Evolutionary conservation across 352 stramenopile species (phyloP).

Genomic region (Globisporangium middletonii): DNA sequence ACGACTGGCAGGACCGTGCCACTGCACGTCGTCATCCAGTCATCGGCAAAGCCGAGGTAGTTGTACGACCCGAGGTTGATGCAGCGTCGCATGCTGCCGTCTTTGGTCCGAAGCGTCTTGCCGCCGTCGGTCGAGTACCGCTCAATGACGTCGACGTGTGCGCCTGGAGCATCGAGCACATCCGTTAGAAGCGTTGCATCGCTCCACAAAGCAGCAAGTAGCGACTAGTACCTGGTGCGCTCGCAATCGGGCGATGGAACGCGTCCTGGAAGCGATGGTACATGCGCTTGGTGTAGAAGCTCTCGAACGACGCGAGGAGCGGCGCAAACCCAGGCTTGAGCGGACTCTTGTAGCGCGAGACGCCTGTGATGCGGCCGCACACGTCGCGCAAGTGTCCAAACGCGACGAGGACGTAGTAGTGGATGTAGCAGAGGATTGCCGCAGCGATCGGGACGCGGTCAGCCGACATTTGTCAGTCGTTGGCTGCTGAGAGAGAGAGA

Average conservation of each 20-base stretch:
- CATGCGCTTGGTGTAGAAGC: constrained; percentile 91
- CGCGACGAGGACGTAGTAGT: constrained; percentile 29
- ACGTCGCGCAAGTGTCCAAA: constrained; percentile 34
- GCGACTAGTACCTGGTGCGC: constrained; percentile 18
- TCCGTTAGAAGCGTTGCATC: not conserved
- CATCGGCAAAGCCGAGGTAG: constrained; percentile 96
- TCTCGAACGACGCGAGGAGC: constrained; percentile 90
- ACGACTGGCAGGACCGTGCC: constrained; percentile 64
- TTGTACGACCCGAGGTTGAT: constrained; percentile 96
- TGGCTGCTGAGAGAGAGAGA: not conserved
- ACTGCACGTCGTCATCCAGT: constrained; percentile 90
- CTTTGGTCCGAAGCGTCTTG: constrained; percentile 25
- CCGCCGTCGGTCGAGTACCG: constrained; percentile 38
- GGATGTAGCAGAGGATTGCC: constrained; percentile 35
- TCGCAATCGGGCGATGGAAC: constrained; percentile 31
- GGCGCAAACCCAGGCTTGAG: constrained; percentile 51
- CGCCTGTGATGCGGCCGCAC: constrained; percentile 20
- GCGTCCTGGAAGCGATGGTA: constrained; percentile 88
- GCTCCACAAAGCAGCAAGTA: not conserved
- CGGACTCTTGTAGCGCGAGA: constrained; percentile 23
- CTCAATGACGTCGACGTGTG: constrained; percentile 86
- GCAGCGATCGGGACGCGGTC: constrained; percentile 19
- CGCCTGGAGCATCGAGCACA: constrained; percentile 11
- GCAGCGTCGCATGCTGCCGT: constrained; percentile 32
- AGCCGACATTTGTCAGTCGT: constrained; percentile 10